Evolutionary conservation across 345 rosid genomes (phyloP).

Genomic region (Kernera saxatilis): DNA sequence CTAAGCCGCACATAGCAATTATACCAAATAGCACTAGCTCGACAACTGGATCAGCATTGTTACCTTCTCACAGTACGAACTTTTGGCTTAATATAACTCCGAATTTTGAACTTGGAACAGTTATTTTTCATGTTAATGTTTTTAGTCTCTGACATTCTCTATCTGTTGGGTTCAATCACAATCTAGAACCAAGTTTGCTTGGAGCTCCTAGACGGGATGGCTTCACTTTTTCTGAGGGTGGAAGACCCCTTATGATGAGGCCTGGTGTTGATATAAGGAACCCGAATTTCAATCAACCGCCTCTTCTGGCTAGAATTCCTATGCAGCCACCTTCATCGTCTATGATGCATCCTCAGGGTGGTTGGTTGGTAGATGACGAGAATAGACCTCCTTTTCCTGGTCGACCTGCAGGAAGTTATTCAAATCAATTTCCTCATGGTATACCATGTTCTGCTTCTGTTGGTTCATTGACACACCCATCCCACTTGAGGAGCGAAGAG

Average conservation of each 20-base stretch:
- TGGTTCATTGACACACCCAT: slow-evolving; percentile 34
- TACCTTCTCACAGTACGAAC: slow-evolving; percentile 68
- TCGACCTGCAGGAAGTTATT: slow-evolving; percentile 37
- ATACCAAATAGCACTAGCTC: slow-evolving; percentile 41
- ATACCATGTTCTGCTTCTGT: slow-evolving; percentile 36
- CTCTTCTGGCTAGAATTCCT: slow-evolving; percentile 52
- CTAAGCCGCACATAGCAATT: slow-evolving; percentile 48
- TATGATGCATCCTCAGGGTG: slow-evolving; percentile 48
- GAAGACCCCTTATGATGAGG: slow-evolving; percentile 40
- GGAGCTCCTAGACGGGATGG: slow-evolving; percentile 77
- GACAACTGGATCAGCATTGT: slow-evolving; percentile 32
- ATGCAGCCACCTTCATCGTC: slow-evolving; percentile 38
- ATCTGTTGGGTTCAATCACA: slow-evolving; percentile 17
- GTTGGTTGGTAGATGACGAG: slow-evolving; percentile 76
- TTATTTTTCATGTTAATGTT: neutral
- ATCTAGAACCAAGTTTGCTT: slow-evolving; percentile 80
- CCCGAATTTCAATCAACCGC: slow-evolving; percentile 63
- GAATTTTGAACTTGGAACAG: neutral
- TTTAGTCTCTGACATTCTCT: slow-evolving; percentile 7
- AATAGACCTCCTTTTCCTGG: slow-evolving; percentile 43
- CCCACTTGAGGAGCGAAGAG: slow-evolving; percentile 70
- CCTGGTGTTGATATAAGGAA: slow-evolving; percentile 51
- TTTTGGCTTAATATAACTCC: slow-evolving; percentile 11
- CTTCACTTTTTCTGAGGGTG: slow-evolving; percentile 35
- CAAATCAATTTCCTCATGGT: slow-evolving; percentile 41